Evolutionary conservation across 148 eudicot species (phyloP).

Genomic region (Suaeda aralocaspica): DNA sequence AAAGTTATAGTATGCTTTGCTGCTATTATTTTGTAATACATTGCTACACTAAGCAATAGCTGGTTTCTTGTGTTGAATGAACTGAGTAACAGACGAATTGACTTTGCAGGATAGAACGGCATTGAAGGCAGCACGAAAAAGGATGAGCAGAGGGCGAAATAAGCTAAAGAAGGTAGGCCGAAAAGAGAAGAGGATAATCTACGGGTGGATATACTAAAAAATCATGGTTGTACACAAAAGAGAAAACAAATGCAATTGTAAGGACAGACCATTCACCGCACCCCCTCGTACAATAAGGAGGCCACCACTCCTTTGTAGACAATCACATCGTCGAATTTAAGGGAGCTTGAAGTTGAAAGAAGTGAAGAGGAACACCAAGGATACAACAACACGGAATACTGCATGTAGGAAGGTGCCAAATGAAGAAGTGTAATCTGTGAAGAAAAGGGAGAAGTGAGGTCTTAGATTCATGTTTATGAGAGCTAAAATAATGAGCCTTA

Average conservation of each 20-base stretch:
- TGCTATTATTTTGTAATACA: too few species aligned
- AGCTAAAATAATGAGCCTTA: background rate
- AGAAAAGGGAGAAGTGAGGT: background rate
- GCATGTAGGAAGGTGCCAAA: background rate
- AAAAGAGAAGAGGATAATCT: background rate
- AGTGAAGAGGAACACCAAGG: background rate
- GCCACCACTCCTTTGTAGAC: background rate
- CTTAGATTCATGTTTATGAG: background rate
- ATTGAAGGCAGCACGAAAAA: background rate
- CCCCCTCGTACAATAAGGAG: background rate
- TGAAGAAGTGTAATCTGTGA: slow-evolving; percentile 2
- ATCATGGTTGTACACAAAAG: background rate
- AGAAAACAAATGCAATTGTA: background rate
- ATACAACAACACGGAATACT: background rate
- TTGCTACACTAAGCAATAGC: too few species aligned
- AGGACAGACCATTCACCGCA: background rate
- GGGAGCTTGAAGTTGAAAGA: background rate
- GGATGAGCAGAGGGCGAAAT: background rate
- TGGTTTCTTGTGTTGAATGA: background rate
- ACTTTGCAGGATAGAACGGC: background rate
- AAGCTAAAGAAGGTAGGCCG: slow-evolving; percentile 1
- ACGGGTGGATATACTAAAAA: background rate
- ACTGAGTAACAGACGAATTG: too few species aligned
- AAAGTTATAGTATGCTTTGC: too few species aligned
- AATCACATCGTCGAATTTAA: background rate